These are phyloP conservation scores for Trametes cubensis DNA, from an alignment of 768 basidiomycete genomes.

Conservation along the genomic window DNA sequence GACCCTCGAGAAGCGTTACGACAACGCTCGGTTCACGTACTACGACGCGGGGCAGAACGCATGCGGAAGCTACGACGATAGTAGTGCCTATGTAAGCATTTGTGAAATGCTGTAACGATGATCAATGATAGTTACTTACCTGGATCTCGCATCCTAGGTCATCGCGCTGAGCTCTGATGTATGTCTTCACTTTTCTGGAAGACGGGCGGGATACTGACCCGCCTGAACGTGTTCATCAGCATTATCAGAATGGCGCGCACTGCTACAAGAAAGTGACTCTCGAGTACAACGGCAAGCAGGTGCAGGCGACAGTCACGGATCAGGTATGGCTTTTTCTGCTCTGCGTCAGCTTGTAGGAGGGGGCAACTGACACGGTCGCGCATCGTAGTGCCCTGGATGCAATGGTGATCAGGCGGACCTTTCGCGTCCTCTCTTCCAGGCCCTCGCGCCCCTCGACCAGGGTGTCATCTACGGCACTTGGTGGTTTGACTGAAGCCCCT, in stretches of 20 bases:
- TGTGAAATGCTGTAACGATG: not conserved
- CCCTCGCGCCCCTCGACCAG: slow-evolving; percentile 48
- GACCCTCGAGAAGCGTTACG: slow-evolving; percentile 14
- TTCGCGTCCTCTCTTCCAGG: slow-evolving; percentile 63
- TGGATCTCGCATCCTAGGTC: slow-evolving; percentile 40
- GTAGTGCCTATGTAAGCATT: slow-evolving; percentile 26
- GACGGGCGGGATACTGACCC: not conserved
- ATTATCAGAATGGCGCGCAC: slow-evolving; percentile 53
- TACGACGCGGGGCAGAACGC: slow-evolving; percentile 32
- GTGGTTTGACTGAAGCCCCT: slow-evolving; percentile 43
- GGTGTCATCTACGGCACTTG: slow-evolving; percentile 68
- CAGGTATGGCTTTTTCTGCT: slow-evolving; percentile 40
- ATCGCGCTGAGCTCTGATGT: slow-evolving; percentile 48
- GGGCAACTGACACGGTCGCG: not conserved
- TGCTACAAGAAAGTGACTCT: slow-evolving; percentile 70
- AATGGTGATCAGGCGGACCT: slow-evolving; percentile 67
- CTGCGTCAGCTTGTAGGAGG: no score
- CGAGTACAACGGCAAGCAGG: slow-evolving; percentile 56
- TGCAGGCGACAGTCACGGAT: slow-evolving; percentile 63
- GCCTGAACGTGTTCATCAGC: slow-evolving; percentile 42
- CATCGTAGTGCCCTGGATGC: slow-evolving; percentile 63
- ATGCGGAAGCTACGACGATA: slow-evolving; percentile 24
- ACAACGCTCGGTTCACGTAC: slow-evolving; percentile 25
- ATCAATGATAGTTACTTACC: not conserved
- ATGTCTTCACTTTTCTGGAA: not conserved